A percentile compares a stretch with the other conserved stretches of the same genome.
These are phyloP conservation scores for Domatiomyces catenatus DNA, from an alignment of 2,329 filamentous ascomycete genomes.

Conservation along the genomic window DNA sequence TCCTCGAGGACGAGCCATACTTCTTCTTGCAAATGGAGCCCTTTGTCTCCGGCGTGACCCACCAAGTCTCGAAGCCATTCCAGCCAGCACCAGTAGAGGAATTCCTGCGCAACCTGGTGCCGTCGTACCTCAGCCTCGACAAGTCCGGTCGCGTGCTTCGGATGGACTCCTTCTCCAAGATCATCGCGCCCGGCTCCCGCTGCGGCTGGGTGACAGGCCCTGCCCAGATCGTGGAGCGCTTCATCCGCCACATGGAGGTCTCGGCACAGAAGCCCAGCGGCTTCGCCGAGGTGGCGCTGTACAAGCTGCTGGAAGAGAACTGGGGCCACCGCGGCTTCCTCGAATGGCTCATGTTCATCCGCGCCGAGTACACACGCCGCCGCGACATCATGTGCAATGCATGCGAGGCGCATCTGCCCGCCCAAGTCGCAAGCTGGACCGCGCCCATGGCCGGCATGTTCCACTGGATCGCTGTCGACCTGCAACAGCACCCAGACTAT, in stretches of 20 bases:
- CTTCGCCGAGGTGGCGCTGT: conserved; percentile 67
- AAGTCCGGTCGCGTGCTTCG: conserved; percentile 76
- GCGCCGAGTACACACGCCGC: conserved; percentile 64
- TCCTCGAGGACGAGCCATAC: conserved; percentile 88
- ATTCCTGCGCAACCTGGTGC: conserved; percentile 59
- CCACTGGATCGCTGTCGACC: conserved; percentile 37
- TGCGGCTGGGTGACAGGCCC: conserved; percentile 82
- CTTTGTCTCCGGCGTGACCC: conserved; percentile 37
- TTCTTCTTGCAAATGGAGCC: conserved; percentile 79
- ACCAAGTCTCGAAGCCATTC: conserved; percentile 31
- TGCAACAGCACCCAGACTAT: conserved; percentile 28
- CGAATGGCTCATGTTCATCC: conserved; percentile 70
- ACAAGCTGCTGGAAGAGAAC: conserved; percentile 78
- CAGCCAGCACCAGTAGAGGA: conserved; percentile 47
- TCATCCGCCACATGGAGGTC: conserved; percentile 66
- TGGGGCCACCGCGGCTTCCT: conserved; percentile 91
- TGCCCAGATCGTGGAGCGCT: conserved; percentile 69
- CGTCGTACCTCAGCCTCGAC: conserved; percentile 66
- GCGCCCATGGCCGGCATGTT: conserved; percentile 88
- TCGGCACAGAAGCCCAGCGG: conserved; percentile 75
- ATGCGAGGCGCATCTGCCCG: conserved; percentile 63
- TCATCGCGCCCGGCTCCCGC: conserved; percentile 66
- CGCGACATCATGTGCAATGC: conserved; percentile 63
- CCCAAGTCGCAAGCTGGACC: conserved; percentile 60
- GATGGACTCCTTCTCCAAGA: conserved; percentile 87